Evolutionary conservation across 495 filamentous ascomycete species (phyloP).

Genomic region (Penicillium longicatenatum): DNA sequence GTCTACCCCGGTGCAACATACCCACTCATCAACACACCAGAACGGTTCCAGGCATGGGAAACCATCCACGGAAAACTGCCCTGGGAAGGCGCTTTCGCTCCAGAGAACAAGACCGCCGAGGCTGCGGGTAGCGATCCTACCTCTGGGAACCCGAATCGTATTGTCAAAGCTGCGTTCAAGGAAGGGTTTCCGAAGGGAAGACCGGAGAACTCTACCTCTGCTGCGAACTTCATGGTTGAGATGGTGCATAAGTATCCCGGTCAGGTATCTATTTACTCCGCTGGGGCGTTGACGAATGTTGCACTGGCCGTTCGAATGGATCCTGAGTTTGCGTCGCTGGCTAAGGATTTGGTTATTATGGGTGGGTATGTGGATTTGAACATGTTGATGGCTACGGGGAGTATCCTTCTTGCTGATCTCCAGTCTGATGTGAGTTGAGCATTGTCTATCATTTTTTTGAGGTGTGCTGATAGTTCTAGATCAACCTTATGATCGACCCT

Average conservation of each 20-base stretch:
- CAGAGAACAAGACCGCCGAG: constrained; percentile 31
- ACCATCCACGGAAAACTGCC: constrained; percentile 35
- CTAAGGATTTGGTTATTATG: constrained; percentile 44
- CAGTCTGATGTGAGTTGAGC: constrained; percentile 32
- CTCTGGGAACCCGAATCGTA: constrained; percentile 32
- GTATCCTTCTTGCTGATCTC: constrained; percentile 30
- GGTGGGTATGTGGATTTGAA: constrained; percentile 43
- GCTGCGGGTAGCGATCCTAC: constrained; percentile 34
- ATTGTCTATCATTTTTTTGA: neutral
- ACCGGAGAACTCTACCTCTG: constrained; percentile 31
- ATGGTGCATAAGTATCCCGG: constrained; percentile 41
- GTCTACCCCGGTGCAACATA: constrained; percentile 36
- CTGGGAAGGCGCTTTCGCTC: constrained; percentile 38
- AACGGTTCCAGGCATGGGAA: constrained; percentile 36
- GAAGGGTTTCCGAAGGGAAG: constrained; percentile 37
- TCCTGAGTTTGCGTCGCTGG: constrained; percentile 37
- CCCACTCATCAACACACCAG: constrained; percentile 35
- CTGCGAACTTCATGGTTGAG: constrained; percentile 41
- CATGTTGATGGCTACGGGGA: constrained; percentile 34
- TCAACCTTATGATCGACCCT: constrained; percentile 47
- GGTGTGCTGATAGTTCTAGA: constrained; percentile 10
- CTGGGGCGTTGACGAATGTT: constrained; percentile 45
- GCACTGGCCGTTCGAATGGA: constrained; percentile 43
- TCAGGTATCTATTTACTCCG: constrained; percentile 36
- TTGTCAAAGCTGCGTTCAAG: constrained; percentile 34